Percentiles rank a stretch among this genome's conserved stretches.
These are phyloP conservation scores for Ceratocystis colombiana DNA, from an alignment of 2,329 filamentous ascomycete genomes.

Conservation along the genomic window DNA sequence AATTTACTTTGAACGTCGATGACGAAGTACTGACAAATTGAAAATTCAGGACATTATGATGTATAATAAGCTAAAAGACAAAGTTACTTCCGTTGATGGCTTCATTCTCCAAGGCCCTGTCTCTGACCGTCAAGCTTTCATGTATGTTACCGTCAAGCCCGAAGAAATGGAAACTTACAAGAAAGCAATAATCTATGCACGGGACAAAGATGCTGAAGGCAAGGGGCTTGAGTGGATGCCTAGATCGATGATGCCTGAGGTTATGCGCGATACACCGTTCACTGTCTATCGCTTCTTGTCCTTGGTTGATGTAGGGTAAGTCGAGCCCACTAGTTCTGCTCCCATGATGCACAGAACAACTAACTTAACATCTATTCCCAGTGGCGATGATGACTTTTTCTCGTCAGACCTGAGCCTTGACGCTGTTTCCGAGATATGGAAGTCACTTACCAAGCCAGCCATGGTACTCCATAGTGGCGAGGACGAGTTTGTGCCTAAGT, in stretches of 20 bases:
- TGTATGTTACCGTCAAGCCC: constrained; percentile 33
- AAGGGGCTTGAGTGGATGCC: constrained; percentile 47
- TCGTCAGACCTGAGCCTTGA: constrained; percentile 60
- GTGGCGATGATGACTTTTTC: constrained; percentile 78
- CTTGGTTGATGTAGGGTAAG: constrained; percentile 42
- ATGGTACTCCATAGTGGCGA: constrained; percentile 54
- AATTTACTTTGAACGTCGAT: background rate
- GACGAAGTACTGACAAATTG: background rate
- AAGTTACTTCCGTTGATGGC: constrained; percentile 53
- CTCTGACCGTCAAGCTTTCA: constrained; percentile 60
- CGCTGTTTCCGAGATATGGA: constrained; percentile 54
- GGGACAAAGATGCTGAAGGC: constrained; percentile 46
- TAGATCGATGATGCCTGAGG: constrained; percentile 35
- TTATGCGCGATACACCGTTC: constrained; percentile 37
- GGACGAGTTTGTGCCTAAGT: constrained; percentile 54
- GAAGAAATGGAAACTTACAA: constrained; percentile 35
- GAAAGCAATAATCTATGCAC: constrained; percentile 40
- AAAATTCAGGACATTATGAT: constrained; percentile 45
- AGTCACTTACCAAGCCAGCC: constrained; percentile 48
- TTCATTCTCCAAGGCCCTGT: constrained; percentile 72
- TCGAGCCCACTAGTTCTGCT: constrained; percentile 17
- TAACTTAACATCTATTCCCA: constrained; percentile 27
- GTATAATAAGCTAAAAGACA: constrained; percentile 37
- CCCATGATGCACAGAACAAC: background rate
- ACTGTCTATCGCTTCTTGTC: constrained; percentile 46